phyloP scores from a whole-genome alignment of 2,329 filamentous ascomycete species.

The Cordyceps javanica region DNA sequence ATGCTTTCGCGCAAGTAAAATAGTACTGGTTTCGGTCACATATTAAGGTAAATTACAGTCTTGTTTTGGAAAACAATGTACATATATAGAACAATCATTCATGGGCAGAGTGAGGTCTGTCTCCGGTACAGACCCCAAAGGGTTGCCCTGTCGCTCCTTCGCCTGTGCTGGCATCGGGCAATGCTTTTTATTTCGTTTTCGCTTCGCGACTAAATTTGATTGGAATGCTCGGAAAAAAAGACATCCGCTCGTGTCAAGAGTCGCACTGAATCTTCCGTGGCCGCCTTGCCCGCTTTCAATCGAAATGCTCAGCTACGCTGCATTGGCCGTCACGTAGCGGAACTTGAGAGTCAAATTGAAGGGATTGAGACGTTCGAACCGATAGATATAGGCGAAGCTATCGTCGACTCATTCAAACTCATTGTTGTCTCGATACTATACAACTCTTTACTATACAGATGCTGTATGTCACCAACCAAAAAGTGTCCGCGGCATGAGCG shows the following conservation, averaged over 20 bases:
- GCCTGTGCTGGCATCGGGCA: neutral
- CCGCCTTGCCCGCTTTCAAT: too few species aligned
- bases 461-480: neutral
- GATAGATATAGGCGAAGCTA: neutral
- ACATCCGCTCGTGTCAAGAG: neutral
- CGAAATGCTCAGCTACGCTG: too few species aligned
- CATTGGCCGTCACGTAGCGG: too few species aligned
- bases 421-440: neutral
- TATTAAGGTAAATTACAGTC: neutral
- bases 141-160: neutral
- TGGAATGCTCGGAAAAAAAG: neutral
- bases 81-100: neutral
- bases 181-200: neutral
- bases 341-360: too few species aligned
- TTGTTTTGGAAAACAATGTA: neutral
- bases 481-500: neutral
- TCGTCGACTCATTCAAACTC: constrained; percentile 7
- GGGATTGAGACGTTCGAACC: neutral
- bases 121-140: neutral
- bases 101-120: neutral
- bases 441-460: neutral
- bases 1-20: constrained; percentile 32
- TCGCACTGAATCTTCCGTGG: neutral
- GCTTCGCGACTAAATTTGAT: neutral
- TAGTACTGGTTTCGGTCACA: neutral